Evolutionary conservation across 192 early-diverging fungal genomes (phyloP).

Genomic region (Oehlia diaphana): DNA sequence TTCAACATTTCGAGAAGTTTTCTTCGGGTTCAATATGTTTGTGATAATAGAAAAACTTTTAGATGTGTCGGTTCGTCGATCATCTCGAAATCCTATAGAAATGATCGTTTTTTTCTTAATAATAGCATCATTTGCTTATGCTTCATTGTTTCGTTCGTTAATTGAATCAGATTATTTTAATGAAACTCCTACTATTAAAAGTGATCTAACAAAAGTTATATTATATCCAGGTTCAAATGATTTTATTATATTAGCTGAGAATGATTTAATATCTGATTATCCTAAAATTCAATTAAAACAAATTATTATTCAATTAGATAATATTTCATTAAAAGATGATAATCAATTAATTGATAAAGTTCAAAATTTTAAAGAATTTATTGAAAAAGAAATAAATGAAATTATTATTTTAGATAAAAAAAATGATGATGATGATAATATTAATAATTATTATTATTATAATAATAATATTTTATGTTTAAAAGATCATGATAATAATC

Average conservation of each 20-base stretch:
- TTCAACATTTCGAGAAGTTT: no score
- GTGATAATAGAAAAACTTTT: neutral
- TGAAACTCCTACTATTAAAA: conserved; percentile 35
- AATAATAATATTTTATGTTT: conserved; percentile 44
- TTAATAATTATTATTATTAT: conserved; percentile 32
- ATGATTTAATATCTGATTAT: conserved; percentile 38
- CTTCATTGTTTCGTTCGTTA: conserved; percentile 71
- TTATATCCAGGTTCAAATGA: conserved; percentile 32
- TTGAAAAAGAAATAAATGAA: conserved; percentile 44
- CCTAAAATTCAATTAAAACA: conserved; percentile 62
- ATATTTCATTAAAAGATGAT: conserved; percentile 8
- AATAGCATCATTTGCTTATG: conserved; percentile 74
- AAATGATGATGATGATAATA: no score
- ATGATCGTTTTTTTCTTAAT: conserved; percentile 70
- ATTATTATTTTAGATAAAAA: conserved; percentile 33
- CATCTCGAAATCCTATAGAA: conserved; percentile 79
- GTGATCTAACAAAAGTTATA: conserved; percentile 49
- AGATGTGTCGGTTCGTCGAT: conserved; percentile 39
- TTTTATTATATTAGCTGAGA: conserved; percentile 42
- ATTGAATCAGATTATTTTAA: conserved; percentile 66
- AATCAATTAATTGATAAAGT: conserved; percentile 35
- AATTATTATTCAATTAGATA: conserved; percentile 46
- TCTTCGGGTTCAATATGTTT: neutral
- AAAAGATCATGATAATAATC: neutral
- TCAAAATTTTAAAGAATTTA: conserved; percentile 36